Percentiles rank a stretch among this genome's conserved stretches.
Conservation (phyloP, 169 alveolate species). For the Eimeria brunetti region DNA sequence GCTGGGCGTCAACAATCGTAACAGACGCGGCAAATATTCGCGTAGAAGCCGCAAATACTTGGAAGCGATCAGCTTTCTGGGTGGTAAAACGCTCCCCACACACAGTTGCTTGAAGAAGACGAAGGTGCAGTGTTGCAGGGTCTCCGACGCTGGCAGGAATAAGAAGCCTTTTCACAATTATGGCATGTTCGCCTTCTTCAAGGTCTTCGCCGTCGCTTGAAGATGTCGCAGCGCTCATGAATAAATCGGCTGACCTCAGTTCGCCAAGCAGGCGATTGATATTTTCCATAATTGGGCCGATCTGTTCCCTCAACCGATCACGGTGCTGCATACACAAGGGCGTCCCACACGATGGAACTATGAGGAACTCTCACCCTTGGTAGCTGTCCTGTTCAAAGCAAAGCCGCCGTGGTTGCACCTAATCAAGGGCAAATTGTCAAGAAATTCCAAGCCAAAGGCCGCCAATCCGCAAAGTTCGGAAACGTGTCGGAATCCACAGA, state of each 20-base stretch:
- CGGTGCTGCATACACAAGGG: constrained; percentile 38
- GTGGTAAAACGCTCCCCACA: constrained; percentile 34
- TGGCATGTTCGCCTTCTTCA: constrained; percentile 28
- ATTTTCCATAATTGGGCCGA: constrained; percentile 47
- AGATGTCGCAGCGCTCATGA: constrained; percentile 23
- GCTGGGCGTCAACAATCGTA: background rate
- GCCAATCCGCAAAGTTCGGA: background rate
- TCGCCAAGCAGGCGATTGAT: constrained; percentile 51
- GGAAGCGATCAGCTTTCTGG: constrained; percentile 35
- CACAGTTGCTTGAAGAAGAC: constrained; percentile 44
- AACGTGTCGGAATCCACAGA: background rate
- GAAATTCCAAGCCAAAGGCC: background rate
- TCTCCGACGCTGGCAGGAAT: constrained; percentile 54
- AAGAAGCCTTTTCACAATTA: constrained; percentile 9
- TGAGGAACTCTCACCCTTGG: background rate
- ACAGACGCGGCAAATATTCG: background rate
- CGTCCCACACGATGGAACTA: background rate
- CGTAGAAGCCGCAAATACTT: constrained; percentile 2
- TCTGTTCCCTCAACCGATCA: constrained; percentile 29
- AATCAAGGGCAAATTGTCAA: background rate
- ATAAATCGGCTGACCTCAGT: constrained; percentile 32
- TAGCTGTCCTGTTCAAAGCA: background rate
- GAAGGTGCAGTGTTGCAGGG: constrained; percentile 40
- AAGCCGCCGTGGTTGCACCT: background rate
- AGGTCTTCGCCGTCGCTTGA: constrained; percentile 16